A percentile compares a stretch with the other conserved stretches of the same genome.
Evolutionary conservation across 2,329 filamentous ascomycete genomes (phyloP).

Genomic region (Hysterium pulicare): DNA sequence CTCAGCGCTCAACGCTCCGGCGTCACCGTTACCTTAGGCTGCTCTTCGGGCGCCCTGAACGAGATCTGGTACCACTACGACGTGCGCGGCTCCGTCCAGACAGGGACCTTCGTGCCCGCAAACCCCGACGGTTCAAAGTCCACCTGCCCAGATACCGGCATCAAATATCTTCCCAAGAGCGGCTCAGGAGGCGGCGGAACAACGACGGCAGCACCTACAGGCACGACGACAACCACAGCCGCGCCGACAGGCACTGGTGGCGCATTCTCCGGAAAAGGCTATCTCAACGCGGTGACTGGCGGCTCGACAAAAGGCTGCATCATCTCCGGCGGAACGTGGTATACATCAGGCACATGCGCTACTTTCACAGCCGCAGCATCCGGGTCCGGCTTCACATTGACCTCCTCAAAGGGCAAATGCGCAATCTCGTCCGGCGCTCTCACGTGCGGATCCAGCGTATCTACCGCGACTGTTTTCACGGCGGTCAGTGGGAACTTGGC

Average conservation of each 20-base stretch:
- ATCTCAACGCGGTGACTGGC: constrained; percentile 53
- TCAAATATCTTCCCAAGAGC: constrained; percentile 64
- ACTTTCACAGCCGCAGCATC: constrained; percentile 55
- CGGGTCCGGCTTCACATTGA: constrained; percentile 29
- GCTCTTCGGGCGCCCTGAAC: constrained; percentile 47
- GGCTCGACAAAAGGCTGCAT: constrained; percentile 60
- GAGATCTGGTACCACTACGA: constrained; percentile 65
- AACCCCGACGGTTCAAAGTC: constrained; percentile 57
- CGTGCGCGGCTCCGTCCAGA: constrained; percentile 56
- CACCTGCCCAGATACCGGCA: constrained; percentile 59
- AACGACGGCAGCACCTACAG: constrained; percentile 23
- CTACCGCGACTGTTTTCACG: constrained; percentile 41
- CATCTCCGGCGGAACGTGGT: constrained; percentile 66
- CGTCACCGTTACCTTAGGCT: constrained; percentile 59
- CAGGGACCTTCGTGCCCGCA: constrained; percentile 58
- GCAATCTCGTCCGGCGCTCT: constrained; percentile 53
- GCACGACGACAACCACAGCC: constrained; percentile 29
- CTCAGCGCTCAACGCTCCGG: constrained; percentile 52
- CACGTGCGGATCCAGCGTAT: constrained; percentile 52
- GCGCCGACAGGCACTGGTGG: constrained; percentile 28
- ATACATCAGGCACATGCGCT: constrained; percentile 63
- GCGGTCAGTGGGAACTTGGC: constrained; percentile 34
- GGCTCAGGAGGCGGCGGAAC: constrained; percentile 22
- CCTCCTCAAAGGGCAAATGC: constrained; percentile 44
- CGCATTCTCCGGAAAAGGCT: constrained; percentile 58